Base-by-base conservation (phyloP, 768 basidiomycete species). In the Melanogaster broomeanus region DNA sequence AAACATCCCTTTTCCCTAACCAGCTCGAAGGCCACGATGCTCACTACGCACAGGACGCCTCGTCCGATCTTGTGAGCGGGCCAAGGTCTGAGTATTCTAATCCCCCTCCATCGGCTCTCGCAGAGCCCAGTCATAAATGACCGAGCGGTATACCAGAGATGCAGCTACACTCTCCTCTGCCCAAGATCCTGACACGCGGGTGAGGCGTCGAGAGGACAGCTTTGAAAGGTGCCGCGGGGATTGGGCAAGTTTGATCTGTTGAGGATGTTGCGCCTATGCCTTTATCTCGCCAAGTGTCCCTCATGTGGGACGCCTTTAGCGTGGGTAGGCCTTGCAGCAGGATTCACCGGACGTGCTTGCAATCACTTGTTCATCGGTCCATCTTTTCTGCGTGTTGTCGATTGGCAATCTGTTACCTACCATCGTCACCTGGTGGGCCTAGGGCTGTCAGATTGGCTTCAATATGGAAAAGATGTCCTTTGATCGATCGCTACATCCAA, bases 21-120 rank as follows among this genome's bases (percentile, higher is more conserved):
- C 74, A 78, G 77, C 61, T 67, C 73, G 61, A 85, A 88, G 76
- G 81, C 83, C 77, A 81, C 83, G 77, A 83, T 71, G 83, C 84
- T 86, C 83, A 82, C 72, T 57, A 71, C 83, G 62, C 59, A 82
- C 79, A 74, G 74, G 76, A 74, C 51, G 59, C 11, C 52, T 51
- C 31, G 51, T 70, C 64, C 61, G 55, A 53, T 49, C 57, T 85
- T 69, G 77, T 82, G 83, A 87, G 84, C 85, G 84, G 87, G 85
- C 80, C 76, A 88, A 88, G 84, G 85, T 87, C 85, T 85, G 86
- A 87, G 84, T 69, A 79, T 82, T 81, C 62, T 52, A 80, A 72
- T 81, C 81, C 80, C 77, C 78, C 77, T 76, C 50, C 79, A 81
- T 77, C 60, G 82, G 71, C 78, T 73, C 80, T 81, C 76, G 82